Evolutionary conservation across 129 eudicot species (phyloP).

Genomic region (Apium graveolens): DNA sequence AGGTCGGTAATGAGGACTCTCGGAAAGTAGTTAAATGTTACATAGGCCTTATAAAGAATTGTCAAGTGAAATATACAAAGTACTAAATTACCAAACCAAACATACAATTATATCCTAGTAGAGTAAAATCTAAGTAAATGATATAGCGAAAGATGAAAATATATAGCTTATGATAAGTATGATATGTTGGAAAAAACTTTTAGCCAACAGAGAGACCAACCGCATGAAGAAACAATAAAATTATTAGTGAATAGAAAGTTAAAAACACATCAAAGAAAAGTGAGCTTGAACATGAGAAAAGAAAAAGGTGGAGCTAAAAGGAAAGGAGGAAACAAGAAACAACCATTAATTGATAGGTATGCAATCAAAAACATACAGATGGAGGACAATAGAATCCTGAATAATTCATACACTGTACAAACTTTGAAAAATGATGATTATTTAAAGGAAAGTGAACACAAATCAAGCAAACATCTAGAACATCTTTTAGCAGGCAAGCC

Average conservation of each 20-base stretch:
- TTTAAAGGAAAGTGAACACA: neutral
- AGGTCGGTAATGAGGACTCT: no score
- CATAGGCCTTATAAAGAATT: no score
- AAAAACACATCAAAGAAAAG: neutral
- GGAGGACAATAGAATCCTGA: neutral
- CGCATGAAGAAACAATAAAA: constrained; percentile 2
- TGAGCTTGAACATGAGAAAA: neutral
- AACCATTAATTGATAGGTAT: neutral
- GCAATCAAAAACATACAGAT: neutral
- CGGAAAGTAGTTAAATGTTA: no score
- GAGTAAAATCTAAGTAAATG: neutral
- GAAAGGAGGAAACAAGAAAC: constrained; percentile 5
- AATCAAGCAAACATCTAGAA: neutral
- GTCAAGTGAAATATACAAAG: no score
- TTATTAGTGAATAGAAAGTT: neutral
- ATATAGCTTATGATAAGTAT: neutral
- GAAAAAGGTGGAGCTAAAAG: neutral
- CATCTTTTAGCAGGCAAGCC: constrained; percentile 4
- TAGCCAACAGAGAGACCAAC: neutral
- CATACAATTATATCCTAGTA: neutral
- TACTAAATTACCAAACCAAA: no score
- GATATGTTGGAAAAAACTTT: neutral
- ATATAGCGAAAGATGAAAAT: neutral
- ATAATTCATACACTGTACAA: neutral
- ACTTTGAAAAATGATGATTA: neutral